phyloP scores from a whole-genome alignment of 2,329 filamentous ascomycete species.

The Aspergillus ustus region DNA sequence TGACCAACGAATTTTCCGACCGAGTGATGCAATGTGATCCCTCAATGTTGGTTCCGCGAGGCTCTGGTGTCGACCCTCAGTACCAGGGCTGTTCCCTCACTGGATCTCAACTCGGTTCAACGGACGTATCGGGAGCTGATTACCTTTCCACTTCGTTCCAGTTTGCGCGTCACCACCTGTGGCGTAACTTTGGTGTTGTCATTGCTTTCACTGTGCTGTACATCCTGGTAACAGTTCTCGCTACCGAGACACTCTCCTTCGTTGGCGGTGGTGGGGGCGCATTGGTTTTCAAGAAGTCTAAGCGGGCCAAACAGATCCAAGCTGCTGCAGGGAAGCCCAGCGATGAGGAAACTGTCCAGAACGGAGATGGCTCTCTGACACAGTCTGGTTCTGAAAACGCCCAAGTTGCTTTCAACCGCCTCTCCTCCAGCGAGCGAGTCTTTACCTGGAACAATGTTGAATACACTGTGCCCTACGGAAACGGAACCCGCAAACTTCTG shows the following conservation, averaged over 20 bases:
- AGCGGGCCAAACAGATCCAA: slow-evolving; percentile 60
- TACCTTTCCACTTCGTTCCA: slow-evolving; percentile 73
- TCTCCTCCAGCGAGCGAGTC: slow-evolving; percentile 64
- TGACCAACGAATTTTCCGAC: slow-evolving; percentile 68
- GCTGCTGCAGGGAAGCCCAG: slow-evolving; percentile 47
- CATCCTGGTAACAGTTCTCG: slow-evolving; percentile 48
- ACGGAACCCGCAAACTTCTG: slow-evolving; percentile 64
- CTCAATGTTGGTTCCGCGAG: slow-evolving; percentile 64
- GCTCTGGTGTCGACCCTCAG: slow-evolving; percentile 57
- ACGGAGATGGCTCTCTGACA: slow-evolving; percentile 29
- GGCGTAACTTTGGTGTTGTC: slow-evolving; percentile 61
- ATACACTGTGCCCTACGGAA: slow-evolving; percentile 68
- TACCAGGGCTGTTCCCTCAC: slow-evolving; percentile 67
- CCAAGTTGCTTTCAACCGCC: slow-evolving; percentile 41
- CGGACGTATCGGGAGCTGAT: slow-evolving; percentile 56
- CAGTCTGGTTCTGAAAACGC: slow-evolving; percentile 29
- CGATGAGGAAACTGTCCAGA: slow-evolving; percentile 64
- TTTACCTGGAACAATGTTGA: slow-evolving; percentile 75
- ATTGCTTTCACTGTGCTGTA: slow-evolving; percentile 41
- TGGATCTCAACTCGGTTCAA: slow-evolving; percentile 59
- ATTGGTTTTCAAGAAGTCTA: slow-evolving; percentile 72
- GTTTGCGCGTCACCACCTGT: slow-evolving; percentile 70
- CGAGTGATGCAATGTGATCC: slow-evolving; percentile 63
- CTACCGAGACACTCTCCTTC: slow-evolving; percentile 71
- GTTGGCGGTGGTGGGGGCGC: slow-evolving; percentile 65